These are phyloP conservation scores for Symbiotaphrina buchneri DNA, from an alignment of 495 filamentous ascomycete species.

Conservation along the genomic window DNA sequence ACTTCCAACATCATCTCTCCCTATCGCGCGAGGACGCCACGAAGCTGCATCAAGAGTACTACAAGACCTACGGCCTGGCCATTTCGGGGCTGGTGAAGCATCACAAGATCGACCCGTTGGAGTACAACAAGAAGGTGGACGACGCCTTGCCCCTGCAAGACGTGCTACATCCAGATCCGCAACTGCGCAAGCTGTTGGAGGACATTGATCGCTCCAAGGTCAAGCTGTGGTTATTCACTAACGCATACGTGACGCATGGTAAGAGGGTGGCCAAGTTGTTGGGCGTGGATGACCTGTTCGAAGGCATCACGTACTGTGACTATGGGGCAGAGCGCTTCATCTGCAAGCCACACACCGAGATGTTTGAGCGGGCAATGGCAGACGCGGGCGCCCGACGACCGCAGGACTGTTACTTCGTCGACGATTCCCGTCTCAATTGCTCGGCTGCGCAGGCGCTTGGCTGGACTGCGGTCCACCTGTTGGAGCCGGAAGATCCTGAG, in stretches of 20 bases:
- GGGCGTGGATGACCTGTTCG: slow-evolving; percentile 45
- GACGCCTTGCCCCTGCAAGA: slow-evolving; percentile 79
- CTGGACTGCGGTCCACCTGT: slow-evolving; percentile 62
- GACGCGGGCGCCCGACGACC: slow-evolving; percentile 4
- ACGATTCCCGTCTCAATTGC: slow-evolving; percentile 65
- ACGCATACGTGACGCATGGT: slow-evolving; percentile 81
- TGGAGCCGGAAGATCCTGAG: slow-evolving; percentile 40
- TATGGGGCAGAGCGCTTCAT: slow-evolving; percentile 5
- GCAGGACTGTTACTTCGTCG: slow-evolving; percentile 13
- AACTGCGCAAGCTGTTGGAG: slow-evolving; percentile 50
- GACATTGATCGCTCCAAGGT: slow-evolving; percentile 64
- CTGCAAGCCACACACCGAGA: slow-evolving; percentile 7
- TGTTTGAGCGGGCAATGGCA: slow-evolving; percentile 4
- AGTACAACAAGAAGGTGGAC: slow-evolving; percentile 87
- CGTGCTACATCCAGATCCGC: slow-evolving; percentile 47
- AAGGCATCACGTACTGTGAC: slow-evolving; percentile 7
- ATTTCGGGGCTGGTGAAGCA: slow-evolving; percentile 84
- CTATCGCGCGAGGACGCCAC: slow-evolving; percentile 52
- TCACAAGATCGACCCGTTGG: slow-evolving; percentile 87
- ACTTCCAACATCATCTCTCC: slow-evolving; percentile 59
- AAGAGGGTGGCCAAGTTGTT: slow-evolving; percentile 62
- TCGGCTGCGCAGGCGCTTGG: slow-evolving; percentile 46
- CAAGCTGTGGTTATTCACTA: slow-evolving; percentile 84
- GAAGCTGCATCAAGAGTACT: slow-evolving; percentile 73
- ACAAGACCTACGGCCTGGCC: slow-evolving; percentile 87